A percentile compares a stretch with the other conserved stretches of the same genome.
These are phyloP conservation scores for Lactarius sp. DNA, from an alignment of 768 basidiomycete genomes.

Conservation along the genomic window DNA sequence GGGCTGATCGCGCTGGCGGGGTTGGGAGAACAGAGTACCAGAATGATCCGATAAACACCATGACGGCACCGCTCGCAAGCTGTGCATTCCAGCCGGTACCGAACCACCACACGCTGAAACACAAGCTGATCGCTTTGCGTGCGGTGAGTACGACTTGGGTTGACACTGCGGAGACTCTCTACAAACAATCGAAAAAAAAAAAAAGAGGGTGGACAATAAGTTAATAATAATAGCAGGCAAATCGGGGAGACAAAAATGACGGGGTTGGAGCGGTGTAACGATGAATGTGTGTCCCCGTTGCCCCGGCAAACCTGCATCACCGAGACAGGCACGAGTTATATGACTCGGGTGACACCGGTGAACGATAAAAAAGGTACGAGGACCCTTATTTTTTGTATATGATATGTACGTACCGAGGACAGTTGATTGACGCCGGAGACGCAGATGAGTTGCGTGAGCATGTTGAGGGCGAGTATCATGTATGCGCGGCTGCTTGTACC, in stretches of 20 bases:
- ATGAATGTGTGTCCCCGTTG: too few relatives aligned
- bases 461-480: slow-evolving; percentile 55
- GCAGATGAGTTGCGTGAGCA: slow-evolving; percentile 73
- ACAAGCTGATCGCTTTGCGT: slow-evolving; percentile 75
- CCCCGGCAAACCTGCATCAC: too few relatives aligned
- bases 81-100: slow-evolving; percentile 65
- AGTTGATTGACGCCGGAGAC: slow-evolving; percentile 78
- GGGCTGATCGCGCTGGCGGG: slow-evolving; percentile 14
- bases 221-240: background rate
- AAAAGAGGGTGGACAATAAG: background rate
- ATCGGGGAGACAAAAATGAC: background rate
- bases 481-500: slow-evolving; percentile 41
- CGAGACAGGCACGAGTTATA: background rate
- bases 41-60: slow-evolving; percentile 70
- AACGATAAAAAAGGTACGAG: background rate
- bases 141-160: slow-evolving; percentile 77
- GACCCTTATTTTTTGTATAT: background rate
- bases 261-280: too few relatives aligned
- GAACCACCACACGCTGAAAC: slow-evolving; percentile 83
- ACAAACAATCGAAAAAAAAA: slow-evolving; percentile 34
- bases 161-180: slow-evolving; percentile 66
- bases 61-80: slow-evolving; percentile 58
- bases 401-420: slow-evolving; percentile 54
- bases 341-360: background rate
- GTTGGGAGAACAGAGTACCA: slow-evolving; percentile 39